Evolutionary conservation across 2,329 filamentous ascomycete genomes (phyloP), one percentile per base, ranked within the genome.

Genomic region (Onygenales sp.): DNA sequence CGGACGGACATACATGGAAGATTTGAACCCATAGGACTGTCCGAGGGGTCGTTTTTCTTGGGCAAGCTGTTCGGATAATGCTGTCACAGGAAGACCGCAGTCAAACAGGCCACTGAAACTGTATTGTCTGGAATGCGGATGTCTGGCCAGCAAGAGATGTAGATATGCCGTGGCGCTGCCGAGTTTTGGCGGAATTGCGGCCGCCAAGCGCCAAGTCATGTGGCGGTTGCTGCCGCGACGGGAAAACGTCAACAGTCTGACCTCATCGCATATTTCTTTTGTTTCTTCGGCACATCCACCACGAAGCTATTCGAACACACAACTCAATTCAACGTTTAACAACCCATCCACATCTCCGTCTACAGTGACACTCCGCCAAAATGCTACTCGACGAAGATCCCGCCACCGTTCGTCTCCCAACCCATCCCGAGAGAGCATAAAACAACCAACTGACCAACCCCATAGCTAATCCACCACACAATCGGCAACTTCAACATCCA

Each of bases 331-430:
- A 7, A n/a, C 14, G 14, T 9, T n/a, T 17, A 33, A 17, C 32
- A n/a, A 14, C 5, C 17, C 2, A 17, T 17, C 17, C 17, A 17
- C 32, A 4, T 13, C 31, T 33, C 32, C 17, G 27, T 6, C 10
- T 21, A 39, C 32, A 27, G 21, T 27, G 21, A 27, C 51, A 34
- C 60, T 49, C 57, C 54, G 55, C 56, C 74, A 89, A 73, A 59
- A 96, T 97, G 87, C 80, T 96, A 68, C 88, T 97, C 73, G 88
- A 95, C 73, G 91, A 96, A 75, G 88, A 93, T 69, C 92, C 91
- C 60, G 87, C 87, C 44, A 86, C 85, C 44, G 89, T 94, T 82
- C 56, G 81, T 67, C 47, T 45, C 40, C 21, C 46, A 34, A 8
- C 21, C 27, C 31, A 17, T 52, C 54, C 37, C 53, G 45, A 47